Base-by-base conservation (phyloP, 495 filamentous ascomycete genomes). In the Podospora bellae-mahoneyi region DNA sequence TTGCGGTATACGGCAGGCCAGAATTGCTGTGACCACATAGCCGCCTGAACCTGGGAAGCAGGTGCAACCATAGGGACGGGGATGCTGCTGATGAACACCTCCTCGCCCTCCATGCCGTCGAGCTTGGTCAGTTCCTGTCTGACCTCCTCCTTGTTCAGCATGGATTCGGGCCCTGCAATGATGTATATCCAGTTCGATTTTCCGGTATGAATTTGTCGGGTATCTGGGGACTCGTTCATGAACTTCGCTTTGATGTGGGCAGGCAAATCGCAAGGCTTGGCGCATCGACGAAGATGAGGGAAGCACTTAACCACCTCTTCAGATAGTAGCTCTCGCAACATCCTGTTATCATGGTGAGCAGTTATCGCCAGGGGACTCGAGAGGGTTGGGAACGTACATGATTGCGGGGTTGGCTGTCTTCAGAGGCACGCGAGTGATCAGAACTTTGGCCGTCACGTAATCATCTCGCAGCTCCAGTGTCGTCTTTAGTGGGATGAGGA, bases 1-100 rank as follows among this genome's bases (percentile, higher is more conserved):
- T 89, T 89, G 66, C 93, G 93, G 81, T 96, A 98, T 7, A 92
- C 83, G 5, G 91, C 88, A 0, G 95, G 96, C 95, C 95, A 99
- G 75, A 92, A 90, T 30, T 85, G 83, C 28, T 85, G 80, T 34
- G 86, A 88, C 92, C 92, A 97, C 76, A 83, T 77, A 9, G 87
- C 83, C 5, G 95, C 93, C 79, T 97, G 92, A 13, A 86, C 76
- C 23, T 84, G 76, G 20, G 89, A 94, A 26, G 90, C 89, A 0
- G 95, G 93, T 28, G 92, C 85, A 15, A 91, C 80, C 55, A 89
- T 81, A 19, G 95, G 95, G 20, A 98, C 87, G 3, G 83, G 80
- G 20, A 90, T 83, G 10, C 80, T 81, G 59, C 72, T 76, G 23
- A 86, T 67, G 65, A 82, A 81, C 65, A 83, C 68, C 87, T 82